Evolutionary conservation across 805 yeast genomes (phyloP), one percentile per base, ranked within the genome.

Genomic region (Naumovozyma castellii): DNA sequence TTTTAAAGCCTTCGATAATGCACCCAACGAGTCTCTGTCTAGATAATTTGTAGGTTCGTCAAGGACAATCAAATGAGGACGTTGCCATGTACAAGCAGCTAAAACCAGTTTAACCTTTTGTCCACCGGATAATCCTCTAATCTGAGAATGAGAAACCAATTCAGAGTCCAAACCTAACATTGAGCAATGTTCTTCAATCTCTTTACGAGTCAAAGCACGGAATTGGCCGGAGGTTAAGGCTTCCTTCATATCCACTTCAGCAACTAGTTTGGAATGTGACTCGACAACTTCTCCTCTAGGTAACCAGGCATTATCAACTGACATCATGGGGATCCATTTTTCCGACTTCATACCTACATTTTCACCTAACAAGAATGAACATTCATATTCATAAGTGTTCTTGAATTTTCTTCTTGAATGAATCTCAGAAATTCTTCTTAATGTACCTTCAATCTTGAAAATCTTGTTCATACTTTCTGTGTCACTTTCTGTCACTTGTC

Each of bases 61-160:
- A 70, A 88, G 82, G 57, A 88, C 97, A 61, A 88, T 86, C 75
- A 88, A 78, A 69, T 88, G 97, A 64, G 97, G 97, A 77, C 95
- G 86, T 76, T 87, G 95, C 97, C 97, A 88, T 45, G 96, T 87
- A 79, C 96, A 84, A 70, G 96, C 97, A 70, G 97, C 97, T 61
- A 88, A 75, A 61, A 88, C 97, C 68, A 88, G 81, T 76, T 88
- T 88, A 71, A 88, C 97, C 80, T 88, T 88, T 78, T 88, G 97
- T 75, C 97, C 97, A 80, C 97, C 97, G 55, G 97, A 88, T 62
- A 88, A 79, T 81, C 97, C 96, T 76, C 95, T 86, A 71, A 88
- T 88, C 76, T 95, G 86, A 54, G 97, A 86, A 80, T 88, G 97
- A 44, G 97, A 84, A 68, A 88, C 97, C 72, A 88, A 78, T 76